Evolutionary conservation across 176 grass and related monocot species (phyloP), one percentile per base, ranked within the genome.

Genomic region (Phoenix roebelenii): DNA sequence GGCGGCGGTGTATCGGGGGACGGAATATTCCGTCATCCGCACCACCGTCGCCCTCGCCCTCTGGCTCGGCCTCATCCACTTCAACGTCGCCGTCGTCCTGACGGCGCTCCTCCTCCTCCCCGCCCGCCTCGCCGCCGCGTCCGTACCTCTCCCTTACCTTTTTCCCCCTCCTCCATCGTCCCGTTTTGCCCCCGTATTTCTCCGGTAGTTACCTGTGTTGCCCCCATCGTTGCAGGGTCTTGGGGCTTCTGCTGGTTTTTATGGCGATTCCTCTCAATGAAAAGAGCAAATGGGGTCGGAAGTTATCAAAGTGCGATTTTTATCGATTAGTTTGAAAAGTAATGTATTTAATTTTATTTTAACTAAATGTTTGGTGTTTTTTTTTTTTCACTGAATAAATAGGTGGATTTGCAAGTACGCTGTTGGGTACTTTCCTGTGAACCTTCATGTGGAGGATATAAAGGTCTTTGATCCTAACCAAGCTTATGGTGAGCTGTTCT

Each of bases 31-130:
- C 74, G 72, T 26, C 57, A 20, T 88, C 51, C 72, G 58, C 15
- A 97, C 84, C 68, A 80, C 69, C 29, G 10, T 73, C 23, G 87
- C 87, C 53, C 87, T 97, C 28, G 81, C 84, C 68, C 64, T 97
- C 50, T 97, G 93, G 92, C 84, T 97, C 9, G 93, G 93, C 22
- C 59, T 54, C 69, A 88, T 97, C 84, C 84, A 97, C 81, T 70
- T 91, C 76, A 87, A 88, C 75, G 84, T 76, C 50, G 76, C 80
- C 67, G 75, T 97, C 29, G 54, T 88, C 53, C 66, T 97, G 28
- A 62, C 65, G 35, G 77, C 77, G 57, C 65, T 91, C 72, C 85
- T 97, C 77, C 51, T 96, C 80, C 70, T 97, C 68, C 78, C 91
- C 6, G 24, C 68, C 78, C 83, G 80, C 83, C 5, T 97, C 75